Evolutionary conservation across 208 protist genomes (phyloP).

Genomic region (Trypanosomatidae sp.): DNA sequence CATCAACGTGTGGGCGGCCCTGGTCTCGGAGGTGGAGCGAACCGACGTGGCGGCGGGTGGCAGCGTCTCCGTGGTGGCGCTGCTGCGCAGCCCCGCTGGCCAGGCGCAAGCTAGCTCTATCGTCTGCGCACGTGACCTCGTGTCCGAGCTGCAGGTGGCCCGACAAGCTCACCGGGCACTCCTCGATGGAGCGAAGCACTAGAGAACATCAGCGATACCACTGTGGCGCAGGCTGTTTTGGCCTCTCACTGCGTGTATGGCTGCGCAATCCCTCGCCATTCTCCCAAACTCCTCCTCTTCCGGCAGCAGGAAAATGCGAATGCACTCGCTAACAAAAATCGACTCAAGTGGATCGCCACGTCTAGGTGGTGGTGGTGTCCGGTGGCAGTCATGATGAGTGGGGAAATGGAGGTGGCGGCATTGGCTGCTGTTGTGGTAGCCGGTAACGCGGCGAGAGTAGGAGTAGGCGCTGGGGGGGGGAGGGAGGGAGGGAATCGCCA

Average conservation of each 20-base stretch:
- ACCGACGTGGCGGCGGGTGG: slow-evolving; percentile 11
- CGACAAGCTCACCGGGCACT: slow-evolving; percentile 19
- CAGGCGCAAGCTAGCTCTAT: slow-evolving; percentile 40
- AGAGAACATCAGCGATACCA: neutral
- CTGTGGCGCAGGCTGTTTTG: neutral
- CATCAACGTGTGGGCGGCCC: slow-evolving; percentile 55
- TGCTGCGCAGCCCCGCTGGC: slow-evolving; percentile 31
- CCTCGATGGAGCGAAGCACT: slow-evolving; percentile 14
- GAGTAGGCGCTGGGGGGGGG: neutral
- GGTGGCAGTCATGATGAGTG: neutral
- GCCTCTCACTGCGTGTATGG: neutral
- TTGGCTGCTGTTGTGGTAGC: neutral
- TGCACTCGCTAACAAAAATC: neutral
- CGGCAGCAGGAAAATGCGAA: neutral
- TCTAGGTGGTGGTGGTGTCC: neutral
- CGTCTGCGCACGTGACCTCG: slow-evolving; percentile 31
- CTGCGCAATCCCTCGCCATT: neutral
- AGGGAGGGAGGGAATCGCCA: neutral
- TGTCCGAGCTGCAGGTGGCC: slow-evolving; percentile 16
- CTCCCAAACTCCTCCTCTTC: neutral
- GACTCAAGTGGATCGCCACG: neutral
- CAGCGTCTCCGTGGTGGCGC: slow-evolving; percentile 6
- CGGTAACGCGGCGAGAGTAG: neutral
- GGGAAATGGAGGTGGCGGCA: neutral
- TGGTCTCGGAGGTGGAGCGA: slow-evolving; percentile 38